Evolutionary conservation across 2,329 filamentous ascomycete species (phyloP), one percentile per base, ranked within the genome.

Genomic region (Ascomycota sp.): DNA sequence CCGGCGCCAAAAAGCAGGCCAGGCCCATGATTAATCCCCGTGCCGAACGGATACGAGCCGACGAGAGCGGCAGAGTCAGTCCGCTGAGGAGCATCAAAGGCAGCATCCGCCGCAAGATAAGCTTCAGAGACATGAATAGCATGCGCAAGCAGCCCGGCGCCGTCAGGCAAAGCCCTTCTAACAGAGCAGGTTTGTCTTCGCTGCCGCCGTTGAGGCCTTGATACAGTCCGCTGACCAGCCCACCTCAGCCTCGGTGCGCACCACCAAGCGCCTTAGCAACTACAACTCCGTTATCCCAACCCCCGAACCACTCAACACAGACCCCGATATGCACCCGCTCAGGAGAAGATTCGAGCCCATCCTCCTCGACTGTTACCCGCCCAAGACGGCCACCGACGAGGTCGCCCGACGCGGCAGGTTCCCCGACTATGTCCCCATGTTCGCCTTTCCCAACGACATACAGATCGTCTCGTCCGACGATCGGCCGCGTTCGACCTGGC

Each of bases 361-460:
- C n/a, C 60, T 98, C 15, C 69, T 98, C 20, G 89, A 98, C 51
- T 70, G 85, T 50, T 95, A 95, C 43, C 89, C 89, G 7, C 76
- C 82, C 11, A 81, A 82, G 47, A 69, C 71, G 38, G 77, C 82
- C 46, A 63, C 72, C 15, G 83, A 93, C 34, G 85, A 94, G 41
- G 53, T 77, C 30, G 70, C 79, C 40, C 67, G 77, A 43, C 68
- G 89, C 44, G 83, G 82, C 31, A 75, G 69, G 33, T 95, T 98
- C 46, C 89, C 89, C 1, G 89, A 98, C 47, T 98, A 94, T 44
- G 82, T 98, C 12, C 89, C 89, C 33, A 95, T 98, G 89, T 98
- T 98, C 52, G 85, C 89, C 31, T 98, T 95, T 44, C 89, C 89
- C 27, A 94, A 95, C 52, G 89, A 98, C 50, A 89, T 98, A 42